phyloP scores from a whole-genome alignment of 2,329 filamentous ascomycete genomes.

The Cadophora malorum region DNA sequence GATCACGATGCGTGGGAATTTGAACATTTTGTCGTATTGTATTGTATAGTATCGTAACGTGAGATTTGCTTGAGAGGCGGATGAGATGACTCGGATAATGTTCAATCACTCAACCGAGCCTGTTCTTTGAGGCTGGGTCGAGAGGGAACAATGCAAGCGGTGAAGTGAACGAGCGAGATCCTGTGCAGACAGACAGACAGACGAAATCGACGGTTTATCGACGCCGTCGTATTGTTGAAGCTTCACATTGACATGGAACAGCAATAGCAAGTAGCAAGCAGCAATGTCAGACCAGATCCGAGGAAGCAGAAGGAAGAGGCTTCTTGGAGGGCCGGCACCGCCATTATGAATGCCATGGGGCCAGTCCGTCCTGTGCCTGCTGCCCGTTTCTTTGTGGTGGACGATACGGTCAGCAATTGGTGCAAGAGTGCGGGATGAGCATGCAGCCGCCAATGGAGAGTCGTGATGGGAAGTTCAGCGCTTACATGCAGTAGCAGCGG shows the following conservation, averaged over 20 bases:
- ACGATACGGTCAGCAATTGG: slow-evolving; percentile 18
- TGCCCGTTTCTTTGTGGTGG: neutral
- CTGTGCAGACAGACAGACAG: neutral
- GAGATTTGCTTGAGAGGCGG: neutral
- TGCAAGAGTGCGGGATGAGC: slow-evolving; percentile 22
- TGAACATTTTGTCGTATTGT: slow-evolving; percentile 23
- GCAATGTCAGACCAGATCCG: neutral
- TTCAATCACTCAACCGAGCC: neutral
- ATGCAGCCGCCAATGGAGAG: slow-evolving; percentile 27
- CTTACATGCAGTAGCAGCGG: slow-evolving; percentile 32
- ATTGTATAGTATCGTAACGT: too few relatives aligned
- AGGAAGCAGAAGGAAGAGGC: slow-evolving; percentile 18
- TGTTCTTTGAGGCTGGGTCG: neutral
- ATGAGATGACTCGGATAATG: neutral
- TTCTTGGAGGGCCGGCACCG: slow-evolving; percentile 27
- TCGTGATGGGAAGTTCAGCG: slow-evolving; percentile 27
- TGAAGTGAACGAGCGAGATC: neutral
- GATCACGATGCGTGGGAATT: slow-evolving; percentile 27
- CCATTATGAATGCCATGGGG: slow-evolving; percentile 26
- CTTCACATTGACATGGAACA: slow-evolving; percentile 25
- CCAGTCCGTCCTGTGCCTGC: neutral
- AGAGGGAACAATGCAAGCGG: neutral
- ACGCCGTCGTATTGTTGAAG: slow-evolving; percentile 23
- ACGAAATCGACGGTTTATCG: slow-evolving; percentile 21
- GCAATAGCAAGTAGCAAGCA: slow-evolving; percentile 7